Evolutionary conservation across 176 grass and related monocot genomes (phyloP).

Genomic region (Raddia guianensis): DNA sequence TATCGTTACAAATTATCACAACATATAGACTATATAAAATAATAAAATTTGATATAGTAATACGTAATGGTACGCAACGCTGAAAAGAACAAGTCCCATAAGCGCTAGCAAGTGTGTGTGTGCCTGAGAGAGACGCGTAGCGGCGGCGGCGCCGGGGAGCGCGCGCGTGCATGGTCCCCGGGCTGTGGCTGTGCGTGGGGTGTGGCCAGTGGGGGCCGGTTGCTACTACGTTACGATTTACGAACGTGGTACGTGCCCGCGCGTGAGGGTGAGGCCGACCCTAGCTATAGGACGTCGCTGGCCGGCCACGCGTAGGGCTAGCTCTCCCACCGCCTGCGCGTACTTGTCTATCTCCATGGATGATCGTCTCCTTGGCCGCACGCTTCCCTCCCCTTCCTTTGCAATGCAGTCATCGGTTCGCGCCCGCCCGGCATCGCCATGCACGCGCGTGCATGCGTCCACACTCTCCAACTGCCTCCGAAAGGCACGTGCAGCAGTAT

Average conservation of each 20-base stretch:
- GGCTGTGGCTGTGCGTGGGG: not conserved
- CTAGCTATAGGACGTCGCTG: conserved; percentile 14
- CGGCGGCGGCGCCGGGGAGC: too few species aligned
- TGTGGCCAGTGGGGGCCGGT: not conserved
- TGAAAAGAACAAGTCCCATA: too few species aligned
- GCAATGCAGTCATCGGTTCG: not conserved
- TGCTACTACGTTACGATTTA: not conserved
- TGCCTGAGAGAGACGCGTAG: not conserved
- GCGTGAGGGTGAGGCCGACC: conserved; percentile 26
- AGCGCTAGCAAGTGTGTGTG: too few species aligned
- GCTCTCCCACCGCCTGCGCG: not conserved
- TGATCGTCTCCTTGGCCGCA: conserved; percentile 32
- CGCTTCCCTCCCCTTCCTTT: conserved; percentile 34
- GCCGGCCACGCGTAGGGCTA: too few species aligned
- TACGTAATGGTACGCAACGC: too few species aligned
- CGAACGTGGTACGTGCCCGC: too few species aligned
- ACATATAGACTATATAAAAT: too few species aligned
- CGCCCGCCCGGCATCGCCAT: not conserved
- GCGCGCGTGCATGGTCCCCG: conserved; percentile 26
- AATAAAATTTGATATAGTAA: too few species aligned
- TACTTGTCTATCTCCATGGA: conserved; percentile 11
- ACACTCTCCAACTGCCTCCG: too few species aligned
- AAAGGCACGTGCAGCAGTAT: too few species aligned
- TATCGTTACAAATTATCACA: too few species aligned
- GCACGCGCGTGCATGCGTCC: not conserved